Conservation (phyloP, 2,329 filamentous ascomycete genomes). For the Apiospora phragmitis region DNA sequence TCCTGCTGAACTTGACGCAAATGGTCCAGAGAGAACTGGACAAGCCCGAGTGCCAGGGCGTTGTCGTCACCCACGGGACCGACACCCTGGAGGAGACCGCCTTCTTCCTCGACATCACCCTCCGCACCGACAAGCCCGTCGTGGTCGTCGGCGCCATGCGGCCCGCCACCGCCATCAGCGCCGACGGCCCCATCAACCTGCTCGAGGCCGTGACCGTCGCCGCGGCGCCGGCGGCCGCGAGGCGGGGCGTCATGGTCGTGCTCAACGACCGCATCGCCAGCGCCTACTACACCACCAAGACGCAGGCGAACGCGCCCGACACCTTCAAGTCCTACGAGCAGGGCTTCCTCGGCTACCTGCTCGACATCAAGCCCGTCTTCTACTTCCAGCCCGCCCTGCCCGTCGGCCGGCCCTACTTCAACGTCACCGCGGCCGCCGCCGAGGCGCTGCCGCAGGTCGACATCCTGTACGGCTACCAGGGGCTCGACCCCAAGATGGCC, state of each 20-base stretch:
- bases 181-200: constrained; percentile 64
- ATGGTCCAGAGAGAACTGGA: constrained; percentile 50
- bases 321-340: constrained; percentile 60
- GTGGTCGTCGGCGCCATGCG: constrained; percentile 64
- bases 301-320: constrained; percentile 62
- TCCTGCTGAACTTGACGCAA: constrained; percentile 48
- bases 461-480: constrained; percentile 57
- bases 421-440: constrained; percentile 30
- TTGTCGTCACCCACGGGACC: constrained; percentile 65
- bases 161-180: constrained; percentile 61
- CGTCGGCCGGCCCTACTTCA: constrained; percentile 45
- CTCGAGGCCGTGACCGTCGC: constrained; percentile 61
- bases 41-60: constrained; percentile 43
- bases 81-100: constrained; percentile 65
- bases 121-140: constrained; percentile 59
- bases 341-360: constrained; percentile 58
- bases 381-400: constrained; percentile 55
- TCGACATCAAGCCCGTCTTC: constrained; percentile 60
- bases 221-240: constrained; percentile 40
- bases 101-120: constrained; percentile 61
- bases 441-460: constrained; percentile 53
- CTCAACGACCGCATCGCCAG: constrained; percentile 62
- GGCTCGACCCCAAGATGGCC: constrained; percentile 48
- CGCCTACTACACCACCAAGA: constrained; percentile 61
- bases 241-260: constrained; percentile 59